Base-by-base conservation (phyloP, 805 yeast species). In the Kodamaea leandrae region DNA sequence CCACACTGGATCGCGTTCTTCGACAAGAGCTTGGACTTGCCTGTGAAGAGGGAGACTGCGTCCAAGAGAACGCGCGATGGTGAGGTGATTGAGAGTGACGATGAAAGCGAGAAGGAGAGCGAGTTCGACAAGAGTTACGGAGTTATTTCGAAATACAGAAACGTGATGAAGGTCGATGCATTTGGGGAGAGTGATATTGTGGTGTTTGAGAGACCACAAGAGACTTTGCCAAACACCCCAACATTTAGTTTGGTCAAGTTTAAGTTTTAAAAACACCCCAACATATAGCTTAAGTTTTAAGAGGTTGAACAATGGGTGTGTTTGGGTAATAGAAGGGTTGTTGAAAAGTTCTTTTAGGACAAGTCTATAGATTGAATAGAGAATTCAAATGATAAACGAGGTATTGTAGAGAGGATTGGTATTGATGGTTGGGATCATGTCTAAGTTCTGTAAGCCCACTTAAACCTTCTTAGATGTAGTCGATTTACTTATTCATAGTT, bases 1-100 rank as follows among this genome's bases (percentile, higher is more conserved):
- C 72, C 85, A 15, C 77, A 77, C 38, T 91, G 96, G 95, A 50
- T 90, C 12, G 76, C 83, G 3, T 85, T 76, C 58, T 74, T 91
- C 37, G 91, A 91, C 59, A 62, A 86, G 48, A 59, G 72, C 6
- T 57, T 71, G 39, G 77, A 83, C 53, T 60, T 81, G 38, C 83
- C 86, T 10, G 60, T 72, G 14, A 52, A 54, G 40, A 64, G 63
- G 46, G 32, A 60, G 49, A 47, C 47, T 5, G 44, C 58, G 16
- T 63, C 73, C 41, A 75, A 74, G 55, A 64, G 76, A 50, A 68
- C 60, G 37, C 61, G 68, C 41, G 68, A 71, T 28, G 76, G 77
- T 3, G 61, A 70, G 41, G 50, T 62, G 19, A 58, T 63, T 15
- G 58, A 58, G 19, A 65, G 59, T 29, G 52, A 58, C 48, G 52